Conservation (phyloP, 164 flowering plant genomes). For the Taxillus chinensis region DNA sequence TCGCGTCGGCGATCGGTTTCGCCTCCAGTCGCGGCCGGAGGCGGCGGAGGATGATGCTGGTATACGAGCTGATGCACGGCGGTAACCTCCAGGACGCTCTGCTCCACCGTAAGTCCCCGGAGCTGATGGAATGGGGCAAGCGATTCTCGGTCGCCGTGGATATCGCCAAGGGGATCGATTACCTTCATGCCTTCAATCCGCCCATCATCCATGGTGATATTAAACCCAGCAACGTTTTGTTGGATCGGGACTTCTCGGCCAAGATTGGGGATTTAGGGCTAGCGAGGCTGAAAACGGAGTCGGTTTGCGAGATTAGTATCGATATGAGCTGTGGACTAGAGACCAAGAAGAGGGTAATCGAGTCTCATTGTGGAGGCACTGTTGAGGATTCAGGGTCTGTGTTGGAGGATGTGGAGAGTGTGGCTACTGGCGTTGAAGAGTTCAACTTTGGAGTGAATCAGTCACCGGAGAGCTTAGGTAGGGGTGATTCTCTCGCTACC, state of each 20-base stretch:
- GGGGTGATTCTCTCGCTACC: conserved; percentile 21
- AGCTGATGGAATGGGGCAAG: conserved; percentile 53
- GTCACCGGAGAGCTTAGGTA: conserved; percentile 41
- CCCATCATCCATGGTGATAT: conserved; percentile 86
- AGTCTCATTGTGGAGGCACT: neutral
- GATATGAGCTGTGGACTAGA: conserved; percentile 13
- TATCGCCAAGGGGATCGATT: conserved; percentile 53
- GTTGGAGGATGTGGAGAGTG: conserved; percentile 67
- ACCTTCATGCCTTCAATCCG: conserved; percentile 64
- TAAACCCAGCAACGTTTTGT: conserved; percentile 77
- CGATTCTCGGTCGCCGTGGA: conserved; percentile 38
- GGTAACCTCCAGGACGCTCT: conserved; percentile 79
- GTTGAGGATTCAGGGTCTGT: conserved; percentile 56
- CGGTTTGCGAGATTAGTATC: conserved; percentile 14
- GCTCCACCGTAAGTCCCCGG: conserved; percentile 45
- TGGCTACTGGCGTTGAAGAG: conserved; percentile 45
- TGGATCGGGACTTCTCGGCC: conserved; percentile 55
- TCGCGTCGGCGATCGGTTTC: conserved; percentile 57
- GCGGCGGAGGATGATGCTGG: conserved; percentile 34
- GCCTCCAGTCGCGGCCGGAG: conserved; percentile 22
- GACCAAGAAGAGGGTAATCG: too few relatives aligned
- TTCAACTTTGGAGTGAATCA: conserved; percentile 31
- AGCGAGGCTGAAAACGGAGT: conserved; percentile 47
- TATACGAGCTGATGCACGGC: conserved; percentile 75
- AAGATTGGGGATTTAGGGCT: conserved; percentile 86